phyloP scores from a whole-genome alignment of 1,139 yeast genomes.

The Candida tropicalis region DNA sequence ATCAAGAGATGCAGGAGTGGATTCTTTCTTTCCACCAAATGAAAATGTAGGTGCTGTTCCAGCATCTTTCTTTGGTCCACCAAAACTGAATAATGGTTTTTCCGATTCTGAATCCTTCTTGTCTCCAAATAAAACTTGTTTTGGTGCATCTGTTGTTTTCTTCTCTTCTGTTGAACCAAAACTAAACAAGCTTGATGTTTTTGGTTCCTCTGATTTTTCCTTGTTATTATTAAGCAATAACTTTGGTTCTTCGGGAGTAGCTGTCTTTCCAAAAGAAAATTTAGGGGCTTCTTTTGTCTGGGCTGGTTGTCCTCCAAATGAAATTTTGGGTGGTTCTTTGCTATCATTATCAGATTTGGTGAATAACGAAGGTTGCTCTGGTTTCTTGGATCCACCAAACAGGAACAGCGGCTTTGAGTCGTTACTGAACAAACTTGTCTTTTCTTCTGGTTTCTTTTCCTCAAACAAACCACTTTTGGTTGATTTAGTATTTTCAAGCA shows the following conservation, averaged over 20 bases:
- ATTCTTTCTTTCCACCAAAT: slow-evolving; percentile 14
- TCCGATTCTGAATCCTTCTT: neutral
- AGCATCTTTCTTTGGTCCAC: slow-evolving; percentile 6
- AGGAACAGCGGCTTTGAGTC: slow-evolving; percentile 11
- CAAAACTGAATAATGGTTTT: slow-evolving; percentile 3
- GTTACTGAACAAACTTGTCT: neutral
- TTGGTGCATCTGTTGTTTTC: neutral
- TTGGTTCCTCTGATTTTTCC: neutral
- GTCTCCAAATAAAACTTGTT: slow-evolving; percentile 2
- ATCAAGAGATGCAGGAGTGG: slow-evolving; percentile 3
- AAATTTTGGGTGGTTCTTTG: slow-evolving; percentile 2
- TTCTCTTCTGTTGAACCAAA: neutral
- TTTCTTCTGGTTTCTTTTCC: neutral
- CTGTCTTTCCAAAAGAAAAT: slow-evolving; percentile 10
- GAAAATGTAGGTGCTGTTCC: slow-evolving; percentile 14
- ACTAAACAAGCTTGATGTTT: neutral
- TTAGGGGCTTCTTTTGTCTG: neutral
- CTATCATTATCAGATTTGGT: neutral
- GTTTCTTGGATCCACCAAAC: slow-evolving; percentile 1
- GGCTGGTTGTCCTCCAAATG: slow-evolving; percentile 8
- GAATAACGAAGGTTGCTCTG: slow-evolving; percentile 8
- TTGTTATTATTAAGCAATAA: neutral
- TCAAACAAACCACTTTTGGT: neutral
- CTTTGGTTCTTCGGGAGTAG: slow-evolving; percentile 1
- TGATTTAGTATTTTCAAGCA: neutral